A percentile compares a stretch with the other conserved stretches of the same genome.
phyloP scores from a whole-genome alignment of 2,329 filamentous ascomycete species.

The Sporothrix phasma region DNA sequence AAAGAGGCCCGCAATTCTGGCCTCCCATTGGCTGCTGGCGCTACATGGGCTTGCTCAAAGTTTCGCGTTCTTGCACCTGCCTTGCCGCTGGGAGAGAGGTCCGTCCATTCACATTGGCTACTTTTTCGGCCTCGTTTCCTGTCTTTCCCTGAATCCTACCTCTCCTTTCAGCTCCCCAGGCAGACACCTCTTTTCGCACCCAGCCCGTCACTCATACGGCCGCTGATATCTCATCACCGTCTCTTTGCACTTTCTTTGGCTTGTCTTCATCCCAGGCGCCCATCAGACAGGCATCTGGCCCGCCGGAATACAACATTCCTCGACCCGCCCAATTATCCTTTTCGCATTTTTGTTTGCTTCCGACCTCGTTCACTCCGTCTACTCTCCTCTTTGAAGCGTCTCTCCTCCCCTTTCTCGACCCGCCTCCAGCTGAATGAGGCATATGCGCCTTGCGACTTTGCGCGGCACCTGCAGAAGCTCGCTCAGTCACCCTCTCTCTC shows the following conservation, averaged over 20 bases:
- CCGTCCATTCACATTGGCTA: neutral
- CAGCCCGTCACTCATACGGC: neutral
- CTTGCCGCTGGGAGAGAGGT: neutral
- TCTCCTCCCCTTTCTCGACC: neutral
- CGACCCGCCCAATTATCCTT: neutral
- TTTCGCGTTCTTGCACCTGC: neutral
- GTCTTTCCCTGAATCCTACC: neutral
- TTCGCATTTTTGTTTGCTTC: neutral
- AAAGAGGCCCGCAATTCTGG: neutral
- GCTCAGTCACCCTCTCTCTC: neutral
- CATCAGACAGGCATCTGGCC: neutral
- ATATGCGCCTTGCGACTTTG: constrained; percentile 16
- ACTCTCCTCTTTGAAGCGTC: neutral
- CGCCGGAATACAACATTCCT: neutral
- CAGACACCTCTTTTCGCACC: neutral
- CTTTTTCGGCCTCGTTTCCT: neutral
- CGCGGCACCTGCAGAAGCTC: constrained; percentile 18
- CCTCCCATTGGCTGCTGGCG: neutral
- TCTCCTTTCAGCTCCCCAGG: neutral
- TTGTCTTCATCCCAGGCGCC: neutral
- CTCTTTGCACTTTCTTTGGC: neutral
- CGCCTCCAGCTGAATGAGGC: constrained; percentile 18
- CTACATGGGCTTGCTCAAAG: neutral
- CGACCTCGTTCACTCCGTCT: neutral
- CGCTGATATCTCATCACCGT: neutral